Base-by-base conservation (phyloP, 139 green algal species). In the Micractinium sp. region DNA sequence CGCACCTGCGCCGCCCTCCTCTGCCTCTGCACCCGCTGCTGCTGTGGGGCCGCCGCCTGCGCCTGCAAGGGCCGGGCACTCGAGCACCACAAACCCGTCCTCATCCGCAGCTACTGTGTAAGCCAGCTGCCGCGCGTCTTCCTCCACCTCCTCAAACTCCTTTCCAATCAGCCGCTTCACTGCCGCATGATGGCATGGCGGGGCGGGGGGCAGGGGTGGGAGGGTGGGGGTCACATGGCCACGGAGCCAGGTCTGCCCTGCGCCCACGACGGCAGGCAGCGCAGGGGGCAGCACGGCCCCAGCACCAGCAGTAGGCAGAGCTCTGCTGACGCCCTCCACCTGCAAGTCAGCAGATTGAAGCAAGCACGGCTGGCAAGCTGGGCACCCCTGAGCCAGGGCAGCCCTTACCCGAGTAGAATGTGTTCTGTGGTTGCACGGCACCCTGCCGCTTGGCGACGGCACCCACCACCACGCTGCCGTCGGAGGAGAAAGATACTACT, bases 151-250 rank as follows among this genome's bases (percentile, higher is more conserved):
- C 29, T 91, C 63, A 7, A 85, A 90, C 0, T 71, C 22, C 4
- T 93, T 75, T 0, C 96, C 96, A 20, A 99, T 97, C n/a, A 98
- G 88, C 0, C 96, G 90, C 86, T 99, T 99, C 1, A 97, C 95
- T 78, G 78, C 41, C 53, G 71, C 7, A 56, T 56, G 5, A 56
- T 9, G 9, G 9, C 47, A 56, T 9, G 47, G 47, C 9, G 47
- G 47, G 47, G 47, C 47, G 47, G 47, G n/a, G 47, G 47, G 47
- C 47, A 56, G 47, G 47, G 47, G 47, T 56, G 47, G 47, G 47
- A 56, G 47, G 9, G 47, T 56, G 47, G 9, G 47, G 47, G 47
- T 9, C 47, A 56, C 5, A 9, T 56, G 9, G 47, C 47, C 47
- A 16, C 47, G 47, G 47, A 56, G 47, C 7, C 47, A 56, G 47